Conservation (phyloP, 352 stramenopile genomes). For the Pythium aphanidermatum region DNA sequence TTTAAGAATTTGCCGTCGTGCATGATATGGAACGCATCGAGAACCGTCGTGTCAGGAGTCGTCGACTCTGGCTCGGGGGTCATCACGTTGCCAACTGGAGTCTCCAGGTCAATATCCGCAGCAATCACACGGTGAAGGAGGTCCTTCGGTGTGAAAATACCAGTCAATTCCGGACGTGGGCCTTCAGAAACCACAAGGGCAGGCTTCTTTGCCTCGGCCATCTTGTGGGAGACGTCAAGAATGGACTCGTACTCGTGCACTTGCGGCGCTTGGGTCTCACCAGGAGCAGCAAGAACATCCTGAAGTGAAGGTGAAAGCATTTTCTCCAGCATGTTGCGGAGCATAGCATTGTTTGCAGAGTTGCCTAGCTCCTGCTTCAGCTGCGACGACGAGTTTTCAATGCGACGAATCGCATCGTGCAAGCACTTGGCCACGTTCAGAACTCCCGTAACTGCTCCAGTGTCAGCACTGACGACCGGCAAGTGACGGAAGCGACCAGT, state of each 20-base stretch:
- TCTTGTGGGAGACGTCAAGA: slow-evolving; percentile 64
- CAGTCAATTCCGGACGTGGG: slow-evolving; percentile 73
- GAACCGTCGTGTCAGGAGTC: slow-evolving; percentile 89
- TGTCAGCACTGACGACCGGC: slow-evolving; percentile 87
- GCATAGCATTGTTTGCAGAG: slow-evolving; percentile 43
- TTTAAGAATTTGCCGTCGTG: slow-evolving; percentile 97
- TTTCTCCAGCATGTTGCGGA: slow-evolving; percentile 83
- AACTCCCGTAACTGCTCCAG: slow-evolving; percentile 89
- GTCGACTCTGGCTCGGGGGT: slow-evolving; percentile 95
- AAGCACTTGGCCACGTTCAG: slow-evolving; percentile 98
- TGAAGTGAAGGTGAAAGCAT: slow-evolving; percentile 80
- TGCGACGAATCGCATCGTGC: slow-evolving; percentile 96
- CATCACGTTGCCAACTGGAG: slow-evolving; percentile 91
- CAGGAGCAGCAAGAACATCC: slow-evolving; percentile 57
- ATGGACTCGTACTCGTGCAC: slow-evolving; percentile 69
- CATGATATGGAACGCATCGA: slow-evolving; percentile 98
- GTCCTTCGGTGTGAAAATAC: slow-evolving; percentile 98
- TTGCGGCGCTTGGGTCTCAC: slow-evolving; percentile 64
- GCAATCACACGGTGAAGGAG: slow-evolving; percentile 94
- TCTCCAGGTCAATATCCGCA: slow-evolving; percentile 85
- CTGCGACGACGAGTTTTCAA: slow-evolving; percentile 87
- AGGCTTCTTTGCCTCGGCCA: slow-evolving; percentile 72
- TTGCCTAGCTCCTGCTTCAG: slow-evolving; percentile 75
- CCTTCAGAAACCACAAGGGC: slow-evolving; percentile 69
- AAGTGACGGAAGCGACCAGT: slow-evolving; percentile 94